Evolutionary conservation across 2,329 filamentous ascomycete genomes (phyloP), one percentile per base, ranked within the genome.

Genomic region (Aureobasidium mangrovei): DNA sequence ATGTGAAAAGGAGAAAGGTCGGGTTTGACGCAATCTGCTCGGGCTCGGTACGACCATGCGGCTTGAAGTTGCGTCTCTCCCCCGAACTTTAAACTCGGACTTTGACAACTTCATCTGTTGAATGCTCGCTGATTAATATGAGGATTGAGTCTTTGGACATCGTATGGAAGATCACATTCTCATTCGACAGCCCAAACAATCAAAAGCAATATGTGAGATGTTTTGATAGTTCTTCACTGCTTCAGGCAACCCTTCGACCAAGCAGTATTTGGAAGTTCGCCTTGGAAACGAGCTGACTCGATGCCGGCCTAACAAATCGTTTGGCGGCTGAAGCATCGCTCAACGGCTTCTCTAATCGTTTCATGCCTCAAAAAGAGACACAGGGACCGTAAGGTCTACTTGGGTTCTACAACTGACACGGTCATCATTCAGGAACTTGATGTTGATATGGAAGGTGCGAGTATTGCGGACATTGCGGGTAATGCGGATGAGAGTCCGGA

Each of bases 11-110:
- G 47, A 51, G 38, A 51, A 51, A 51, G 42, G 29, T 51, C 47
- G 38, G 47, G 29, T 49, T 42, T 42, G 47, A 28, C 47, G 47
- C 47, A 42, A 51, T 42, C 29, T 51, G 18, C 28, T 51, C 47
- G 47, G 36, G 26, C 18, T 42, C 47, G 47, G 36, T 49, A 48
- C 45, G 45, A 48, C 26, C 12, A 29, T 39, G 31, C 46, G 46
- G 24, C 38, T 51, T 5, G 35, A 51, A 51, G 36, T 51, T 49
- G 18, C 18, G 18, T 18, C 18, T 18, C 18, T 18, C 18, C 18
- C 18, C 46, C 36, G 28, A 49, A 38, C 36, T 40, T 27, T 51
- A 32, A 18, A 28, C 18, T 51, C 29, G 29, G 33, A 49, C 35
- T 31, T 40, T 26, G 28, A 47, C 24, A 28, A 9, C n/a, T 40